Evolutionary conservation across 345 rosid species (phyloP).

Genomic region (Eucalyptus sideroxylon): DNA sequence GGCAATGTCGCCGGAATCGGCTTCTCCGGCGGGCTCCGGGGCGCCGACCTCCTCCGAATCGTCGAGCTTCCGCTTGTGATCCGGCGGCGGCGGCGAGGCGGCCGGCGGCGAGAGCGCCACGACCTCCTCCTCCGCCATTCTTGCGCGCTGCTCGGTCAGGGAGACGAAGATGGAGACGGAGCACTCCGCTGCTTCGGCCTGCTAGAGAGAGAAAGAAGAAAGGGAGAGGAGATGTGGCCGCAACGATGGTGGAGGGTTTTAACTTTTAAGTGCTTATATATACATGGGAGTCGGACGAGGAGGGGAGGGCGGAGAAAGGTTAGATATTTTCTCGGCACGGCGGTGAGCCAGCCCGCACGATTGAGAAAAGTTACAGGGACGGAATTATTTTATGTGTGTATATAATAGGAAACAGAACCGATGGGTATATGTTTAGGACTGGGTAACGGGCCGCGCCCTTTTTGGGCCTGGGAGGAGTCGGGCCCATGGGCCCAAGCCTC

Average conservation of each 20-base stretch:
- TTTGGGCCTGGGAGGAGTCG: background rate
- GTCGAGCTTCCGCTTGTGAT: background rate
- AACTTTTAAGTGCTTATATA: background rate
- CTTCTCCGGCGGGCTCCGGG: background rate
- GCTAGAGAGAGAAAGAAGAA: background rate
- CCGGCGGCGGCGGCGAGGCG: background rate
- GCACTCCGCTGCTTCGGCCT: background rate
- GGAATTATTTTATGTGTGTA: too few relatives aligned
- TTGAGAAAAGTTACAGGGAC: background rate
- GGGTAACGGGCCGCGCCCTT: background rate
- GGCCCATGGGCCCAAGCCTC: background rate
- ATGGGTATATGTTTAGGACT: background rate
- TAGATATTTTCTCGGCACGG: background rate
- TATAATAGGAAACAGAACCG: background rate
- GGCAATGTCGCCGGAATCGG: background rate
- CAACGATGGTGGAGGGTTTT: background rate
- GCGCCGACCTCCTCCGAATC: background rate
- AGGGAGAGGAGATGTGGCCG: background rate
- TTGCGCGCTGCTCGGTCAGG: background rate
- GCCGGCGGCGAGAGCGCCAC: background rate
- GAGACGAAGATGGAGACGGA: background rate
- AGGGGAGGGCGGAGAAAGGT: background rate
- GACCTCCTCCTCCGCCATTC: background rate
- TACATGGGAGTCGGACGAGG: background rate
- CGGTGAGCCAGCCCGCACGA: background rate